Evolutionary conservation across 176 grass and related monocot species (phyloP), one percentile per base, ranked within the genome.

Genomic region (Aegilops tauschii): DNA sequence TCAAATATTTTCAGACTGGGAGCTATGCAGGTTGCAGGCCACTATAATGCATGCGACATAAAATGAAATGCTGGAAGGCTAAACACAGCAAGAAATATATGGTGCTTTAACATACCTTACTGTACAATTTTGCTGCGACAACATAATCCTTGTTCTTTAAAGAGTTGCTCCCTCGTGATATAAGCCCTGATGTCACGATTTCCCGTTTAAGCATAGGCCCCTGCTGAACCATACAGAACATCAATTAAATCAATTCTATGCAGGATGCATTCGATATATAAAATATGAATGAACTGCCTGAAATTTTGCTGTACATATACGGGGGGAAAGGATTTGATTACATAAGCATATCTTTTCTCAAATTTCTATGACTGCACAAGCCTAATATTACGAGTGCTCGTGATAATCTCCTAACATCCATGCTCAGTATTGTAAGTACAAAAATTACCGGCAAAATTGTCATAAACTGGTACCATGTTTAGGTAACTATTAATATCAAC

Each of bases 121-220:
- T 65, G 39, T 65, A 84, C 58, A 84, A 84, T 75, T 58, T 27
- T 84, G 71, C 62, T 76, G 82, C 71, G 47, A 61, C 45, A 76
- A 49, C 5, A 84, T 76, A 84, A 76, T 84, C 82, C 10, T 76
- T 62, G 49, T 76, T 84, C 37, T 63, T 61, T 45, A 84, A 63
- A 25, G 71, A 73, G 37, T 35, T 75, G 8, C 39, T 84, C 37
- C 72, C 82, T 16, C 65, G 61, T 52, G 72, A 84, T 61, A 65
- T 66, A 37, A 84, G 45, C 34, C 37, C 32, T 76, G 58, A 18
- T 52, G 27, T 40, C 20, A 11, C 9, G 12, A 40, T 23, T 65
- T 77, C 63, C 59, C 28, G 74, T 77, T 65, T 76, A 31, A 17
- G 45, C 18, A 23, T 61, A 52, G 61, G 58, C 68, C 39, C 30